Evolutionary conservation across 2,329 filamentous ascomycete species (phyloP), one percentile per base, ranked within the genome.

Genomic region (Dactylellina sp.): DNA sequence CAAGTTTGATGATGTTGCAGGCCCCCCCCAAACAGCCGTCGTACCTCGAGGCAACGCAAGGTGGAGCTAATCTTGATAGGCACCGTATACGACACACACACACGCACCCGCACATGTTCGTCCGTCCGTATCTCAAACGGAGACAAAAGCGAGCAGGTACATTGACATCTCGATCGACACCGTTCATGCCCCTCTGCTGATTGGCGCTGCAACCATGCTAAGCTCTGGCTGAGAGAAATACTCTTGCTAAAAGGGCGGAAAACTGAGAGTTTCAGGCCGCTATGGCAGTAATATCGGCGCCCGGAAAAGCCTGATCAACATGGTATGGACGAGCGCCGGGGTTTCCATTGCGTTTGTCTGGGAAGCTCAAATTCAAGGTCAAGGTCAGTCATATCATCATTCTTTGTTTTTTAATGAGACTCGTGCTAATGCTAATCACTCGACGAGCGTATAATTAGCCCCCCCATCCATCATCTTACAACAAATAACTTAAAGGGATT

Each of bases 211-310:
- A 64, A 64, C 53, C 68, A 72, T 72, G 60, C 55, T 60, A 61
- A 55, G 37, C 40, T 22, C 39, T 24, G 50, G 53, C 57, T 65
- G 68, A 72, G 68, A 72, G 68, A 72, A 62, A 60, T 72, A 64
- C 53, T 53, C 56, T 7, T 35, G 14, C 11, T 5, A 24, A 55
- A 37, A 44, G 65, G 59, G 60, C 68, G 68, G 68, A 72, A 72
- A 72, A 59, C 22, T 72, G 68, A 72, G 68, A 72, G 68, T 72
- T 72, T 72, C 68, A 72, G 68, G 60, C 50, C 68, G 46, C 53
- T 59, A 63, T 72, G 59, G 39, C 52, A 64, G 57, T 72, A 64
- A 60, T 72, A 57, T 64, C 59, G 52, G 59, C 66, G 59, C 44
- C 66, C 66, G 57, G 57, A 72, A 57, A 52, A 47, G 52, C 49